These are phyloP conservation scores for Rhodotorula sp. DNA, from an alignment of 1,284 basidiomycete genomes.

Conservation along the genomic window DNA sequence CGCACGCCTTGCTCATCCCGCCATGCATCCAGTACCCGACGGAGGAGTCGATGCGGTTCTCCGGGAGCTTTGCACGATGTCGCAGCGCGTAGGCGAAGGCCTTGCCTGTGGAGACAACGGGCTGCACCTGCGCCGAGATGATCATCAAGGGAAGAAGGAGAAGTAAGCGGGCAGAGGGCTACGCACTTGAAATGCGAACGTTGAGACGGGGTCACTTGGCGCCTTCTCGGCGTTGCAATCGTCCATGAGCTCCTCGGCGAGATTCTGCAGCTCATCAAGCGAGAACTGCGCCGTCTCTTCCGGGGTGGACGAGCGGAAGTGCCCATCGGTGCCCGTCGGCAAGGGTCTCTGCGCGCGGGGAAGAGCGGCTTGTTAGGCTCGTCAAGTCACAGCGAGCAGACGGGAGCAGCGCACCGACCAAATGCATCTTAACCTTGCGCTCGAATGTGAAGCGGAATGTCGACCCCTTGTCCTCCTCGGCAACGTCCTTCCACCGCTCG, in stretches of 20 bases:
- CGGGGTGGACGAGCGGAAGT: slow-evolving; percentile 1
- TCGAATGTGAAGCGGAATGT: slow-evolving; percentile 26
- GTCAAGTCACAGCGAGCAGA: not conserved
- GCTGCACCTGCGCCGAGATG: slow-evolving; percentile 1
- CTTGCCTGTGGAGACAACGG: slow-evolving; percentile 13
- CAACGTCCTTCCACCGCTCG: slow-evolving; percentile 8
- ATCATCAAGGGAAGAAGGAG: too few relatives aligned
- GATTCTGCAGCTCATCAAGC: slow-evolving; percentile 8
- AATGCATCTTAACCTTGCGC: slow-evolving; percentile 24
- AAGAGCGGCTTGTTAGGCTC: not conserved
- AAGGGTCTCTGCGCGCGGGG: slow-evolving; percentile 3
- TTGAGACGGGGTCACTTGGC: slow-evolving; percentile 14
- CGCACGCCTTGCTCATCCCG: slow-evolving; percentile 8
- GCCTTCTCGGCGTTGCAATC: slow-evolving; percentile 13
- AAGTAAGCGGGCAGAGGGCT: not conserved
- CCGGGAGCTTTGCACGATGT: not conserved
- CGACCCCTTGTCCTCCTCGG: slow-evolving; percentile 13
- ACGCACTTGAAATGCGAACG: slow-evolving; percentile 20
- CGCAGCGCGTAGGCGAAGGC: slow-evolving; percentile 19
- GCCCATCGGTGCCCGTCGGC: slow-evolving; percentile 12
- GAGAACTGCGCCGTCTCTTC: not conserved
- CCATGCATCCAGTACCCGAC: slow-evolving; percentile 7
- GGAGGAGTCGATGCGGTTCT: slow-evolving; percentile 5
- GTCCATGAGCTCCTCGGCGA: slow-evolving; percentile 26
- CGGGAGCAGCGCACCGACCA: slow-evolving; percentile 5